Evolutionary conservation across 83 land plant genomes (phyloP).

Genomic region (Thuja plicata): DNA sequence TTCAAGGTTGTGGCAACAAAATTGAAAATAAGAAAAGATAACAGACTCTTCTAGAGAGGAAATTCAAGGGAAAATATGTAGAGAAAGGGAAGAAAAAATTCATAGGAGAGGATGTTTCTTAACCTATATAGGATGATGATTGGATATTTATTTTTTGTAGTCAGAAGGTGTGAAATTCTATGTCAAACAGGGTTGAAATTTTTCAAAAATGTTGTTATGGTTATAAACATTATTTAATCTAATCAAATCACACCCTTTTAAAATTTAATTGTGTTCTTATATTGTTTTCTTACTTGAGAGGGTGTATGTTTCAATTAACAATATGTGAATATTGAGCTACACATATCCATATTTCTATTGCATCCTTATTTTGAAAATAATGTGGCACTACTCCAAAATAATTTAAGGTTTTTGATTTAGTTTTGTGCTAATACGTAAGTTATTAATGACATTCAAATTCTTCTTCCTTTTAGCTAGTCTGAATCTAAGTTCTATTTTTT

Average conservation of each 20-base stretch:
- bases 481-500: too few relatives aligned
- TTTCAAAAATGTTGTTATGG: background rate
- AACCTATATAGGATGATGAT: slow-evolving; percentile 58
- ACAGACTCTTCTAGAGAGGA: slow-evolving; percentile 69
- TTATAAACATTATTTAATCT: background rate
- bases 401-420: too few relatives aligned
- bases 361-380: too few relatives aligned
- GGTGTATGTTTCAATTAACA: background rate
- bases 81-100: slow-evolving; percentile 61
- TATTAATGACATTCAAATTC: too few relatives aligned
- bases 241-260: background rate
- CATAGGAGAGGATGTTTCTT: slow-evolving; percentile 57
- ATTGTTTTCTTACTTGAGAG: background rate
- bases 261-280: background rate
- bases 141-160: slow-evolving; percentile 18
- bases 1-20: too few relatives aligned
- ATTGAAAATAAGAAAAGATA: too few relatives aligned
- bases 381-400: too few relatives aligned
- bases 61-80: slow-evolving; percentile 79
- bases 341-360: too few relatives aligned
- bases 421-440: too few relatives aligned
- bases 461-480: too few relatives aligned
- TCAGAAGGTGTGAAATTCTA: background rate
- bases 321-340: too few relatives aligned
- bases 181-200: background rate